Base-by-base conservation (phyloP, 164 flowering plant species). In the Vitis labrusca region DNA sequence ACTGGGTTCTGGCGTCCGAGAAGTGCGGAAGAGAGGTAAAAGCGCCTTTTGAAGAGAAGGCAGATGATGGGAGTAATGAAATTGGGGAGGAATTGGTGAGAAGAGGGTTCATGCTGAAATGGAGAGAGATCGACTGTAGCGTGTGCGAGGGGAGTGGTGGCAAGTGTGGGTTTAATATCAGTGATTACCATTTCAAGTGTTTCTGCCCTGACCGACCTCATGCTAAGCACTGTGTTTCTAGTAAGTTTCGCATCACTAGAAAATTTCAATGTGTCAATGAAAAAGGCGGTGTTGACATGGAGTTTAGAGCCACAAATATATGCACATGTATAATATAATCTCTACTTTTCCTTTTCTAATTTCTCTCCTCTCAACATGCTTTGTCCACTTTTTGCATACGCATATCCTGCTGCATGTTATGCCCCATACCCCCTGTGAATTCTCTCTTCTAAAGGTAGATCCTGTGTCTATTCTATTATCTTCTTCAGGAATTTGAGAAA, bases 171-270 rank as follows among this genome's bases (percentile, higher is more conserved):
- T 84, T 73, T 57, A 63, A 85, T n/a, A 9, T 48, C 7, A 2
- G 19, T 0, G 19, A 14, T 6, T 67, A 68, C 14, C 71, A 65
- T 32, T 78, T 81, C 65, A 8, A 50, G 67, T 89, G 91, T 50
- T 82, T 69, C 65, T 89, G 91, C 63, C 74, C 68, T 0, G 85
- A 84, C 30, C 55, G 84, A 47, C 76, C 85, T 66, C 81, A 84
- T 73, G 19, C 19, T 15, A 2, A 0, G 61, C 52, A n/a, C 3
- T 84, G 87, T 59, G 44, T 32, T 32, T 32, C 44, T 32, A 32
- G 92, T 52, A 91, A 91, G 1, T 32, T 32, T 32, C 44, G 19
- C 19, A 17, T 17, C 19, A 17, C 19, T 17, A 6, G 44, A 32
- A 32, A 32, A 32, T 32, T 32, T 0, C 44, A 32, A 6, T 17